Base-by-base conservation (phyloP, 2,329 filamentous ascomycete species). In the Erysiphe pulchra region DNA sequence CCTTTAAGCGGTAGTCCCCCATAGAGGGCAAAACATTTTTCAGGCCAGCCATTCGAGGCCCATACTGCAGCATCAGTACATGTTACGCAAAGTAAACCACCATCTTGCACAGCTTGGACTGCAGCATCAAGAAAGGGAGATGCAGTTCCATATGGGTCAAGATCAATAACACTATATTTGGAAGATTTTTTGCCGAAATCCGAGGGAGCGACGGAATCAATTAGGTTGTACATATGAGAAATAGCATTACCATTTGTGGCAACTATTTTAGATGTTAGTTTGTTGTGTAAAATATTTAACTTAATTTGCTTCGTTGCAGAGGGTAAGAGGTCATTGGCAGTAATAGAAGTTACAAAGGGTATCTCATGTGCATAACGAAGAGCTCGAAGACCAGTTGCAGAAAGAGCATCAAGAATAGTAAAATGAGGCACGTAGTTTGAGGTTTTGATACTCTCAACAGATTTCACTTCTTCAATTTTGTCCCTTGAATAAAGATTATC, bases 41-140 rank as follows among this genome's bases (percentile, higher is more conserved):
- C 90, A 1, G 82, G 77, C 57, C 95, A 98, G 47, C 86, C 84
- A 53, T 83, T 81, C 0, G 87, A 93, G 1, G 87, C 87, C 71
- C 86, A 98, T 2, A 98, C 83, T 10, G 81, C 85, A 10, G 87
- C 86, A 60, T 98, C 90, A 0, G 90, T 98, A 62, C 90, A 98
- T 1, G 90, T 98, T 5, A 98, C 80, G 59, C 86, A 94, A 4
- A 98, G 69, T 36, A 98, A 67, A 4, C 90, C 90, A 1, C 87
- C 87, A 51, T 80, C 72, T 43, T 70, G 75, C 8, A 94, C 71
- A 1, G 82, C 75, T 61, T 94, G 86, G 9, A 98, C 67, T 1
- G 90, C 85, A 1, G 83, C 77, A 58, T 98, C 90, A 46, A 98
- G 70, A 60, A 98, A 98, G 1, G 83, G 81, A 10, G 82, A 83